Evolutionary conservation across 2,329 filamentous ascomycete species (phyloP).

Genomic region (Diaporthe amygdali): DNA sequence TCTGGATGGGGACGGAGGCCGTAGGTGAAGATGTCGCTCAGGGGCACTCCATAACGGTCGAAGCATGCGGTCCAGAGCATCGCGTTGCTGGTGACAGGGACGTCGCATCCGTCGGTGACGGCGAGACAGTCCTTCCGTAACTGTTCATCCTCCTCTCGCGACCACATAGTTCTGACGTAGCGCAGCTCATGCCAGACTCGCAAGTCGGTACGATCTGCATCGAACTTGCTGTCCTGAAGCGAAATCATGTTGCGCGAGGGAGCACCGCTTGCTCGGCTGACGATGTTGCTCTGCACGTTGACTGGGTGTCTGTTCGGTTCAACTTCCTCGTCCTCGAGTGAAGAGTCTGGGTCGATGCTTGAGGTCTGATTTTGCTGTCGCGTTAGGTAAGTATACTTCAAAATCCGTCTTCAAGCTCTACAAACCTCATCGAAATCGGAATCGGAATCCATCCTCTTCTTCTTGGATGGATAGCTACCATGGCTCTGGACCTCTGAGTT

Average conservation of each 20-base stretch:
- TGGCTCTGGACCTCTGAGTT: neutral
- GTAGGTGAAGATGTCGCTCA: conserved; percentile 12
- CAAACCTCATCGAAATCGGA: neutral
- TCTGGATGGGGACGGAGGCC: neutral
- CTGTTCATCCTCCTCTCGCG: neutral
- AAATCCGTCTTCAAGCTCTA: neutral
- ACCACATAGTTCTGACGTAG: conserved; percentile 1
- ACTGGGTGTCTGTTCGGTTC: neutral
- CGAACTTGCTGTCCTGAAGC: conserved; percentile 9
- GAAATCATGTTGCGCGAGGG: neutral
- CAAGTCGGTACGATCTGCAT: neutral
- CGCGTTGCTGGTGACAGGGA: neutral
- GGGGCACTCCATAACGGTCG: neutral
- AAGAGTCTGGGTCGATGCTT: neutral
- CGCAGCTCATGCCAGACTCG: conserved; percentile 1
- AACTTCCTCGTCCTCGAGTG: neutral
- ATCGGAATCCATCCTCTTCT: neutral
- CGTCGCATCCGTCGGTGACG: neutral
- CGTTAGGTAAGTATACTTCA: neutral
- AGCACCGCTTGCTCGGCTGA: neutral
- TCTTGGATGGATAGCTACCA: neutral
- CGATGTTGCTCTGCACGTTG: accelerated
- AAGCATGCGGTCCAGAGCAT: neutral
- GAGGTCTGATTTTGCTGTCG: neutral
- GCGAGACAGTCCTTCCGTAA: neutral